Percentiles rank a stretch among this genome's conserved stretches.
phyloP scores from a whole-genome alignment of 2,329 filamentous ascomycete species.

The Colletotrichum orchidophilum region DNA sequence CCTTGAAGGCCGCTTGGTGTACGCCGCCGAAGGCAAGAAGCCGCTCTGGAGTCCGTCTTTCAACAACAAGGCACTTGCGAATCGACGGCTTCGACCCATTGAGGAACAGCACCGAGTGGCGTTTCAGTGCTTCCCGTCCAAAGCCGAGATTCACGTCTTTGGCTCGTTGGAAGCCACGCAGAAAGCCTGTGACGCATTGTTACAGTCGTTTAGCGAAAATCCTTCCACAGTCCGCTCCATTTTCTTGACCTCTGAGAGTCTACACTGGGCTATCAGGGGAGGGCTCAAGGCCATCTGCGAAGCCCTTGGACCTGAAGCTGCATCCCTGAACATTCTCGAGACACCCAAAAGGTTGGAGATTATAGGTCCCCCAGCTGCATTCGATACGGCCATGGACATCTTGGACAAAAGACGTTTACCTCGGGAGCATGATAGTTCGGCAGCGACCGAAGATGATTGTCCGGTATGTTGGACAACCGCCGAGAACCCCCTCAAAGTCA shows the following conservation, averaged over 20 bases:
- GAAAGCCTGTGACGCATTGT: constrained; percentile 33
- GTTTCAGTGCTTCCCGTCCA: constrained; percentile 42
- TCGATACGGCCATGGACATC: constrained; percentile 33
- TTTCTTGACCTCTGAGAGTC: constrained; percentile 25
- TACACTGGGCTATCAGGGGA: constrained; percentile 43
- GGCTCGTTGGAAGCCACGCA: constrained; percentile 36
- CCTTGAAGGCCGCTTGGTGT: constrained; percentile 43
- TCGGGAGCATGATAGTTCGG: not conserved
- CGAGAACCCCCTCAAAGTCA: constrained; percentile 45
- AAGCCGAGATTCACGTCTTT: constrained; percentile 42
- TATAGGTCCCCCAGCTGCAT: constrained; percentile 36
- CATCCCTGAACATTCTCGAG: constrained; percentile 44
- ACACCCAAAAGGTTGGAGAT: constrained; percentile 45
- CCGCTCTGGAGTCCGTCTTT: constrained; percentile 46
- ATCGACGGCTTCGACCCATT: not conserved
- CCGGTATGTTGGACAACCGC: constrained; percentile 48
- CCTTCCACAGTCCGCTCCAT: not conserved
- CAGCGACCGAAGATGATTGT: constrained; percentile 36
- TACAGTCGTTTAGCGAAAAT: constrained; percentile 41
- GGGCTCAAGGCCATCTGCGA: constrained; percentile 42
- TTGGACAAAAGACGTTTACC: constrained; percentile 7
- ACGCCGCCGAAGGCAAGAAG: constrained; percentile 30
- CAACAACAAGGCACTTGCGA: not conserved
- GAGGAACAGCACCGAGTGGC: constrained; percentile 35
- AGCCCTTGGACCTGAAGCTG: constrained; percentile 40